Conservation (phyloP, 2,329 filamentous ascomycete species). For the Stachybotrys chlorohalonatus region DNA sequence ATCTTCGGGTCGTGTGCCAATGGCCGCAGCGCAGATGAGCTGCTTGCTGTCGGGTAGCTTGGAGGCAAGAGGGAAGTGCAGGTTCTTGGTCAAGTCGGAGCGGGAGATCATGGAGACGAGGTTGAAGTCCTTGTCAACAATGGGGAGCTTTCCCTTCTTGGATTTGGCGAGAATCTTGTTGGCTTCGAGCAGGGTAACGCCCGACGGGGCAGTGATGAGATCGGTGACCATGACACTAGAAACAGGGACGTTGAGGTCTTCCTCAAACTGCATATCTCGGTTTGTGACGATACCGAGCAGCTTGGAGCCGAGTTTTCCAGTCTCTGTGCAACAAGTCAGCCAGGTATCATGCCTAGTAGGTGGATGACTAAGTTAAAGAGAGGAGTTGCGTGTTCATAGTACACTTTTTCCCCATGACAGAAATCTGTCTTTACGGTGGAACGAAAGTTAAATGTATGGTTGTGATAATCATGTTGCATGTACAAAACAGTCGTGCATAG, state of each 20-base stretch:
- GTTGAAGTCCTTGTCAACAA: constrained; percentile 76
- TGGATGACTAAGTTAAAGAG: constrained; percentile 7
- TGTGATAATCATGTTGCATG: constrained; percentile 65
- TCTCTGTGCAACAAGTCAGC: constrained; percentile 49
- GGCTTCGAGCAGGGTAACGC: constrained; percentile 77
- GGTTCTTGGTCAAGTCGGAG: constrained; percentile 97
- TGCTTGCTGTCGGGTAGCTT: constrained; percentile 97
- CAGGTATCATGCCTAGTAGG: constrained; percentile 9
- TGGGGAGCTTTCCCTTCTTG: constrained; percentile 97
- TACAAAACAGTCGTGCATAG: constrained; percentile 4
- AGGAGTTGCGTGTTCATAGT: constrained; percentile 21
- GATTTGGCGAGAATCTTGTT: constrained; percentile 90
- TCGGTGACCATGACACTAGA: constrained; percentile 93
- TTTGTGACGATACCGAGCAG: constrained; percentile 96
- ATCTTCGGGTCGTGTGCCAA: constrained; percentile 91
- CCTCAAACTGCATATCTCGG: constrained; percentile 95
- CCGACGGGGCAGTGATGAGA: constrained; percentile 76
- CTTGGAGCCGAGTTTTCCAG: constrained; percentile 87
- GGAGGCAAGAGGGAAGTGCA: constrained; percentile 91
- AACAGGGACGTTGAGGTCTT: constrained; percentile 61
- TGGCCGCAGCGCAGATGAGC: constrained; percentile 87
- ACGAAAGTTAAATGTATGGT: constrained; percentile 95
- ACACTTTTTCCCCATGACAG: constrained; percentile 67
- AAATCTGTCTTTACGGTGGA: constrained; percentile 82
- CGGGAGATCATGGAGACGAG: constrained; percentile 86